phyloP scores from a whole-genome alignment of 2,329 filamentous ascomycete species.

The Metarhizium album region DNA sequence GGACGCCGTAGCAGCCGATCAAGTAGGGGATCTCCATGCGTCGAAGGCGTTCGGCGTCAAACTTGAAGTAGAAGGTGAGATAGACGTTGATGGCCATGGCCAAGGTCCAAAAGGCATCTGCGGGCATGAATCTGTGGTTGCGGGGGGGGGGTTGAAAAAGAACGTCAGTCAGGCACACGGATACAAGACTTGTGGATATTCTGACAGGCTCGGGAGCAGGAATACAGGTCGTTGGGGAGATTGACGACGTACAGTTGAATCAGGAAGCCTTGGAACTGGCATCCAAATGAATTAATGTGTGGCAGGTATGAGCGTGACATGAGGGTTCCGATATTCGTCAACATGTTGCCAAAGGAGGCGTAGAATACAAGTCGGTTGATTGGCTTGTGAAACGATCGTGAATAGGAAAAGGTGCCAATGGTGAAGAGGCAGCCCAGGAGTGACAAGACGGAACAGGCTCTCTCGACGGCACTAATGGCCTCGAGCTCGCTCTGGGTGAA shows the following conservation, averaged over 20 bases:
- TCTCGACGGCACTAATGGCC: constrained; percentile 52
- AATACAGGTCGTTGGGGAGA: background rate
- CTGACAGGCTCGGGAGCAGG: too few species aligned
- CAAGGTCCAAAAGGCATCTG: constrained; percentile 66
- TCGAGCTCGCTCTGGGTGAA: constrained; percentile 28
- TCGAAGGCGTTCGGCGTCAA: constrained; percentile 51
- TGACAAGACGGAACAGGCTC: constrained; percentile 59
- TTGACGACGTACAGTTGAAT: constrained; percentile 61
- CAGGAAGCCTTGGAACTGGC: constrained; percentile 66
- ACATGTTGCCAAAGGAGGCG: constrained; percentile 70
- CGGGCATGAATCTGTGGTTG: constrained; percentile 59
- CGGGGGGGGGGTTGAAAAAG: too few species aligned
- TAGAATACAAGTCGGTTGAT: constrained; percentile 81
- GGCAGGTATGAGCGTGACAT: constrained; percentile 54
- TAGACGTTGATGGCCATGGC: constrained; percentile 81
- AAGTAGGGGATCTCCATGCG: constrained; percentile 63
- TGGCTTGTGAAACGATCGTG: constrained; percentile 66
- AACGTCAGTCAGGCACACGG: constrained; percentile 2
- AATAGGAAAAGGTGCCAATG: constrained; percentile 58
- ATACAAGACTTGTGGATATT: too few species aligned
- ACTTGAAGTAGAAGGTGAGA: constrained; percentile 68
- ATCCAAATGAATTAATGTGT: constrained; percentile 37
- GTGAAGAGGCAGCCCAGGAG: constrained; percentile 61
- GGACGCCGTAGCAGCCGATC: constrained; percentile 59
- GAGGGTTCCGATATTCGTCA: constrained; percentile 66